phyloP scores from a whole-genome alignment of 179 eudicot species.

The Camellia oleifera region DNA sequence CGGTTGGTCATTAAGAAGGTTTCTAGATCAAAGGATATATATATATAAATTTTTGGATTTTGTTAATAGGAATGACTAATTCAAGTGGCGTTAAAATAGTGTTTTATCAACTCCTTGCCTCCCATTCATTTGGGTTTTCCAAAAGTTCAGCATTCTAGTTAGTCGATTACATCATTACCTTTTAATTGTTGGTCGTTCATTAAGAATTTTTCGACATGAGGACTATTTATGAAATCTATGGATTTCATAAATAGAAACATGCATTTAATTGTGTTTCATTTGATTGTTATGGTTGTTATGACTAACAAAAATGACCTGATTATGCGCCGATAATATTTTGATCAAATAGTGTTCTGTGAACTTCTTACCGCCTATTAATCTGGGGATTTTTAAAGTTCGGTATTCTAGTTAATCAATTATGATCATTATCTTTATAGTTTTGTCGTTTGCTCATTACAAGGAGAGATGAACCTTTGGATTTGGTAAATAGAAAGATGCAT shows the following conservation, averaged over 20 bases:
- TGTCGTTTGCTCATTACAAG: background rate
- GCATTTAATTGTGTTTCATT: background rate
- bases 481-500: background rate
- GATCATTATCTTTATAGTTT: background rate
- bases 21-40: background rate
- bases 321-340: too few species aligned
- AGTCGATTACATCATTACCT: background rate
- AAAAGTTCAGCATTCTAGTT: background rate
- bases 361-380: too few species aligned
- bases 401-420: background rate
- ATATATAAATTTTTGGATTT: background rate
- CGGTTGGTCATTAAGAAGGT: background rate
- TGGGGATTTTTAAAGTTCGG: background rate
- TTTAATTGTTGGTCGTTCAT: background rate
- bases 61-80: too few species aligned
- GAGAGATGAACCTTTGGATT: background rate
- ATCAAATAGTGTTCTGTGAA: too few species aligned
- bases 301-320: too few species aligned
- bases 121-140: too few species aligned
- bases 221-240: too few species aligned
- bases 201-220: background rate
- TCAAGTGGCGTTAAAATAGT: background rate
- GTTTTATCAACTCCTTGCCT: too few species aligned
- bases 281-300: too few species aligned
- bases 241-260: background rate